Evolutionary conservation across 139 green algal genomes (phyloP), one percentile per base, ranked within the genome.

Genomic region (Pleodorina starrii): DNA sequence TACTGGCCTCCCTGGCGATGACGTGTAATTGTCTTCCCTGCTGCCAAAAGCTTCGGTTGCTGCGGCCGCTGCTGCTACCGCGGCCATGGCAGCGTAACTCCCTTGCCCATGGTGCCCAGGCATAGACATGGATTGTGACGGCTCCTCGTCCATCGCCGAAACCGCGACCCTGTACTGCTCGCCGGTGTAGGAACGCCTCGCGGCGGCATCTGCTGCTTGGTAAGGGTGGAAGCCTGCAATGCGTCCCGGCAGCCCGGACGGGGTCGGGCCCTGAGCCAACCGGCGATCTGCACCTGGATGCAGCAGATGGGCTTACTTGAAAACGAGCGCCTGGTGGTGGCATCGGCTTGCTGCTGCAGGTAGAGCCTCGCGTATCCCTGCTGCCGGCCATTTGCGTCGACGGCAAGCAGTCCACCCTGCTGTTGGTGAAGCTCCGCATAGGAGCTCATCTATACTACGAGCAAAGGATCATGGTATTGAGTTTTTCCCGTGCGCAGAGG

Each of bases 391-490:
- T n/a, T n/a, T n/a, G 21, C 46, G 42, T 88, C 82, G 4, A 44
- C 43, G 1, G 63, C 60, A n/a, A 69, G 38, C 66, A 88, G 25
- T 17, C 66, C 76, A 25, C 9, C 38, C 16, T 63, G 54, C 80
- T 77, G 60, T 60, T 87, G 80, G n/a, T 87, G 27, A 1, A 87
- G 80, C 80, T 87, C 80, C 40, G 57, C 60, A 73, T 87, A 87
- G 60, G 80, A 87, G 60, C 60, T 48, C 80, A 87, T 87, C 76
- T 82, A 82, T 25, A 2, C 48, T 84, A 69, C 7, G 21, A 21
- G 11, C 40, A 40, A 36, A 16, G 42, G 40, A 11, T 38, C 72
- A 80, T 80, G 72, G 27, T 80, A 1, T 32, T 48, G 38, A 23
- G 68, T 32, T 29, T 23, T 76, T 27, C 6, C 29, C 54, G 54